Evolutionary conservation across 768 basidiomycete species (phyloP).

Genomic region (Auriscalpium orientale): DNA sequence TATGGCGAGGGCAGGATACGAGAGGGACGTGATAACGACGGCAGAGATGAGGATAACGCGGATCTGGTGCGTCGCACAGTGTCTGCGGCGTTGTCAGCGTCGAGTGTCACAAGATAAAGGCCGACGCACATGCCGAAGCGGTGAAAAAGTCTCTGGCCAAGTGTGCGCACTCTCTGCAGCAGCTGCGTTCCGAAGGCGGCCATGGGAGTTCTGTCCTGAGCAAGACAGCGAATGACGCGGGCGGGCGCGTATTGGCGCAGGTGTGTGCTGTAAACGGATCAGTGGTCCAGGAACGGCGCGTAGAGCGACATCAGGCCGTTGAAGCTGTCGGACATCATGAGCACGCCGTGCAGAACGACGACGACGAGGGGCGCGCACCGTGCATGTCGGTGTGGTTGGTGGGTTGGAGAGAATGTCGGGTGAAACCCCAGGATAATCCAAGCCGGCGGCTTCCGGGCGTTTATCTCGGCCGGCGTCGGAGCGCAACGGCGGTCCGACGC

Average conservation of each 20-base stretch:
- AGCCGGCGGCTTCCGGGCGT: neutral
- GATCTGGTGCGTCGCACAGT: conserved; percentile 87
- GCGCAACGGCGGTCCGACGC: neutral
- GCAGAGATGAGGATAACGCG: conserved; percentile 82
- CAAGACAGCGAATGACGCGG: neutral
- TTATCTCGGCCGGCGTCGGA: too few relatives aligned
- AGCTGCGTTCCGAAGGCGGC: conserved; percentile 11
- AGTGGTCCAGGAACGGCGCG: neutral
- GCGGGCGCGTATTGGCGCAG: neutral
- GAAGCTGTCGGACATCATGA: neutral
- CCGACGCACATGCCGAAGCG: conserved; percentile 71
- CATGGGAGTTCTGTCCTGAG: conserved; percentile 8
- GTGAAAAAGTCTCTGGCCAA: conserved; percentile 49
- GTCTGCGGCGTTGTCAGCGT: conserved; percentile 35
- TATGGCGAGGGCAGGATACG: conserved; percentile 83
- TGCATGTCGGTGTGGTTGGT: too few relatives aligned
- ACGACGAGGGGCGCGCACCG: neutral
- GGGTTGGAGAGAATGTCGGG: too few relatives aligned
- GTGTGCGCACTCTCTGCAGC: conserved; percentile 29
- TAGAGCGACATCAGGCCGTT: neutral
- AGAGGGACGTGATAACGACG: conserved; percentile 81
- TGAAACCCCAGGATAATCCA: too few relatives aligned
- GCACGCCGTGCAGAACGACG: neutral
- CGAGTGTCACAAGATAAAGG: neutral
- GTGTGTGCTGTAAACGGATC: neutral